Percentiles rank a stretch among this genome's conserved stretches.
Conservation (phyloP, 306 rosid species). For the Glycyrrhiza uralensis region DNA sequence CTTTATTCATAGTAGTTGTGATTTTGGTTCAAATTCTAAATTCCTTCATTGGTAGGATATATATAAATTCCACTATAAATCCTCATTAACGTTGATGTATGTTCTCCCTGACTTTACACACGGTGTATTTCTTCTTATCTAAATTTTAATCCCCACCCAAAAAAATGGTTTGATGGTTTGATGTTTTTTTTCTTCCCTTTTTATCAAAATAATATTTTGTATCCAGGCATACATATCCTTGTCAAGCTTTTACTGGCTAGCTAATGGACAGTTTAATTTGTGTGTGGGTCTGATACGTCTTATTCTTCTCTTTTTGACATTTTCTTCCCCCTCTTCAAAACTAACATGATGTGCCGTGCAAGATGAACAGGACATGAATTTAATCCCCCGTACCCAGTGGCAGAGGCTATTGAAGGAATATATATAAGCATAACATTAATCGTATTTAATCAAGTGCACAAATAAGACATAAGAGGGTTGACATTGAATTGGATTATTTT, state of each 20-base stretch:
- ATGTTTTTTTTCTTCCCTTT: not conserved
- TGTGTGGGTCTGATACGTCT: constrained; percentile 13
- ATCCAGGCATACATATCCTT: not conserved
- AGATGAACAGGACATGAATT: constrained; percentile 11
- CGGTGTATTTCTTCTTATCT: no score
- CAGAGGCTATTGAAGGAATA: not conserved
- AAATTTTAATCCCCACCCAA: no score
- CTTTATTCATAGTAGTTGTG: no score
- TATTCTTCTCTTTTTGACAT: constrained; percentile 17
- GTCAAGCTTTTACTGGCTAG: constrained; percentile 18
- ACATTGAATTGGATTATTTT: no score
- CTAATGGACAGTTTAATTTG: constrained; percentile 5
- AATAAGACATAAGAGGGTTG: no score
- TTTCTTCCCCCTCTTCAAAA: not conserved
- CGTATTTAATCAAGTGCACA: no score
- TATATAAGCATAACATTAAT: not conserved
- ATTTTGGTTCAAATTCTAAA: no score
- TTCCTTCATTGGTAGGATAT: no score
- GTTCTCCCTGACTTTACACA: no score
- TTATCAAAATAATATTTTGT: constrained; percentile 1
- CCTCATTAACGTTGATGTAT: no score
- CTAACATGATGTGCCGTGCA: not conserved
- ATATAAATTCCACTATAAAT: no score
- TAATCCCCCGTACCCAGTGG: constrained; percentile 1
- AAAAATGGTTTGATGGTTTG: no score